These are phyloP conservation scores for Bipolaris oryzae DNA, from an alignment of 2,329 filamentous ascomycete species.

Conservation along the genomic window DNA sequence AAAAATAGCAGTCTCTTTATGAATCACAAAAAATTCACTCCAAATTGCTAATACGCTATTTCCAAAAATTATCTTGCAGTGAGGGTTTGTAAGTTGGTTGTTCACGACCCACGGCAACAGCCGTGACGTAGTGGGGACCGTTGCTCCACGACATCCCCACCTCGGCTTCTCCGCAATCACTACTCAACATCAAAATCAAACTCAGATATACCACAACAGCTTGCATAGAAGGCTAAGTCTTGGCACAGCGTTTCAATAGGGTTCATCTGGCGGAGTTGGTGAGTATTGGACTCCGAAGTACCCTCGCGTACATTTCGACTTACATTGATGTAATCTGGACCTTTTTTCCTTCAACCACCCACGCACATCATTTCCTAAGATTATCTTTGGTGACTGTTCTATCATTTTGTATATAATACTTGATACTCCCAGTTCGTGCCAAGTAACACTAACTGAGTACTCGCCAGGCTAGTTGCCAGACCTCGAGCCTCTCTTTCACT, in stretches of 20 bases:
- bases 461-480: background rate
- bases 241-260: background rate
- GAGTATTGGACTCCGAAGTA: background rate
- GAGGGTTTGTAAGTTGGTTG: background rate
- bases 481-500: background rate
- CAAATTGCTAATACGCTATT: background rate
- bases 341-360: too few relatives aligned
- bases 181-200: background rate
- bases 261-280: background rate
- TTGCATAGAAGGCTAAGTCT: too few relatives aligned
- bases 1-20: background rate
- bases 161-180: constrained; percentile 1
- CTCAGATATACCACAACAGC: background rate
- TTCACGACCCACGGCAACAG: background rate
- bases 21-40: background rate
- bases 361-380: too few relatives aligned
- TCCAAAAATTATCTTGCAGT: background rate
- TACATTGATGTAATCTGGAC: too few relatives aligned
- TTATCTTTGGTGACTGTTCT: too few relatives aligned
- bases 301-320: too few relatives aligned
- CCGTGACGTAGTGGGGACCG: constrained; percentile 10
- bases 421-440: too few relatives aligned
- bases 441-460: background rate
- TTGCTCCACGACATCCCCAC: constrained; percentile 6
- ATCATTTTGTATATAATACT: too few relatives aligned